A percentile compares a stretch with the other conserved stretches of the same genome.
phyloP scores from a whole-genome alignment of 345 rosid species.

The Sisymbrium altissimum region DNA sequence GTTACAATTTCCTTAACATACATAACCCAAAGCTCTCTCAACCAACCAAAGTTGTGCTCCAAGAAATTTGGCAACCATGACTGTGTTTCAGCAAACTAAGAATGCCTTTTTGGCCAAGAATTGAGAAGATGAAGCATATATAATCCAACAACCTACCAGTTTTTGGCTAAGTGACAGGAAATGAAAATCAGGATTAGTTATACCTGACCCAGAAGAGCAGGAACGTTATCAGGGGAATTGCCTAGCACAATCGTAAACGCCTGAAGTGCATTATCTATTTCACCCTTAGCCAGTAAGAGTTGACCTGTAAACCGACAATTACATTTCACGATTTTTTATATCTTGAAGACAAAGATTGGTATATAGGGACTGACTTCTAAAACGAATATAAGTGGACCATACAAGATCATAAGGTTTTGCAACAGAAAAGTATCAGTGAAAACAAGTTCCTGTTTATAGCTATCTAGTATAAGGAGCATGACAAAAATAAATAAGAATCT shows the following conservation, averaged over 20 bases:
- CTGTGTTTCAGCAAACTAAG: background rate
- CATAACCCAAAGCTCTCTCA: background rate
- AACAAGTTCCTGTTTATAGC: background rate
- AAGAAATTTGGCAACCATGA: background rate
- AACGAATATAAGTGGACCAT: background rate
- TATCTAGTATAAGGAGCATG: background rate
- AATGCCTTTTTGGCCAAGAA: background rate
- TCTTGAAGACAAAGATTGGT: background rate
- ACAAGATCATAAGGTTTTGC: constrained; percentile 4
- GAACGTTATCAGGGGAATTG: constrained; percentile 71
- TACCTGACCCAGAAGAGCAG: constrained; percentile 99
- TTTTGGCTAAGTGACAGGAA: background rate
- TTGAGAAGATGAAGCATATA: background rate
- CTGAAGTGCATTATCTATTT: constrained; percentile 81
- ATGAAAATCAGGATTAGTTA: background rate
- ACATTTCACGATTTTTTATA: background rate
- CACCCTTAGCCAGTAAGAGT: constrained; percentile 93
- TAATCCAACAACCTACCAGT: background rate
- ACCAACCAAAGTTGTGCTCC: background rate
- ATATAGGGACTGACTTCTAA: background rate
- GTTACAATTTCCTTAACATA: background rate
- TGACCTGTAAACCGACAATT: constrained; percentile 59
- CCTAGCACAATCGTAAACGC: constrained; percentile 87
- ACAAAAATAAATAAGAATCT: background rate
- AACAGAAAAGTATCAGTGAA: background rate